Percentiles rank a stretch among this genome's conserved stretches.
Evolutionary conservation across 176 grass and related monocot genomes (phyloP).

Genomic region (Raddia guianensis): DNA sequence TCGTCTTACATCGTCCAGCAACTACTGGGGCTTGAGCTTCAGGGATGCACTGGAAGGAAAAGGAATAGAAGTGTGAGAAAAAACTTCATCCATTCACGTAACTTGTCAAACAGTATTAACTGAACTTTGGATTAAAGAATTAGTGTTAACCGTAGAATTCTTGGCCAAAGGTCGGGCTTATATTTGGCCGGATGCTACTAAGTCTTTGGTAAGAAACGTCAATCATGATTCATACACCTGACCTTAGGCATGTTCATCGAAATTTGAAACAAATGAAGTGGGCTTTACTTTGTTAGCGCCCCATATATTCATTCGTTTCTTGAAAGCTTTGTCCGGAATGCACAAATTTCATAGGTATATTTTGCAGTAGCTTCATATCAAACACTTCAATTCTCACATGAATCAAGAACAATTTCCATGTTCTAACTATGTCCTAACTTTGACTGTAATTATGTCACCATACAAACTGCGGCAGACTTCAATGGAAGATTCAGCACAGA

Average conservation of each 20-base stretch:
- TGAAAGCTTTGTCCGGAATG: no score
- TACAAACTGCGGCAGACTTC: not conserved
- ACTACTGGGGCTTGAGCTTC: constrained; percentile 33
- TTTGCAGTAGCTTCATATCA: no score
- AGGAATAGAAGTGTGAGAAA: not conserved
- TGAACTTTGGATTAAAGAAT: no score
- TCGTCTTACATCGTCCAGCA: not conserved
- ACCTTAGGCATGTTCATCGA: no score
- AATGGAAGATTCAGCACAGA: not conserved
- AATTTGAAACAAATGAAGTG: no score
- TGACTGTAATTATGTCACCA: not conserved
- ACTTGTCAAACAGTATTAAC: not conserved
- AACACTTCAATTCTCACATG: no score
- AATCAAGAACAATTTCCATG: no score
- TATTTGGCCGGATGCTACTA: not conserved
- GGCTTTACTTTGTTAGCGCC: no score
- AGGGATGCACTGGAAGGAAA: constrained; percentile 34
- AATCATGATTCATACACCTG: not conserved
- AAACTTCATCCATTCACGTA: constrained; percentile 33
- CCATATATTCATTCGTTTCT: no score
- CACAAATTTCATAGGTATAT: no score
- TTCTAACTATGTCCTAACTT: not conserved
- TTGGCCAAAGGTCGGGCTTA: not conserved
- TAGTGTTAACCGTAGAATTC: not conserved
- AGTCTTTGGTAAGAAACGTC: not conserved